Percentiles rank a stretch among this genome's conserved stretches.
Conservation (phyloP, 2,329 filamentous ascomycete genomes). For the Bipolaris victoriae region DNA sequence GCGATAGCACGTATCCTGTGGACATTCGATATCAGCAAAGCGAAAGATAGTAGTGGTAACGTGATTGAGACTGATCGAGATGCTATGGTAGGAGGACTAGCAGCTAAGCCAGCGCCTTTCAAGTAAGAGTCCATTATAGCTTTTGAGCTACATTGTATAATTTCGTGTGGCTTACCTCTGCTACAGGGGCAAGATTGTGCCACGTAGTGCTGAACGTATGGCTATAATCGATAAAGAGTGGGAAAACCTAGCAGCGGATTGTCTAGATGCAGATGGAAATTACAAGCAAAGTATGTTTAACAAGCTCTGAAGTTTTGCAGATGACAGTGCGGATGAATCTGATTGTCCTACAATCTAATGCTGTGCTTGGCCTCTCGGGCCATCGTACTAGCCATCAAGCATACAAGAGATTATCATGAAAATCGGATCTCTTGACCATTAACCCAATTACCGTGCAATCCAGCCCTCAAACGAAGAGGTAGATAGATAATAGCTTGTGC, state of each 20-base stretch:
- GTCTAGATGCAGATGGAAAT: no score
- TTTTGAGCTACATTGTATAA: no score
- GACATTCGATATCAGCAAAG: constrained; percentile 33
- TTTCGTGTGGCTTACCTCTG: no score
- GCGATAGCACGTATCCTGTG: constrained; percentile 39
- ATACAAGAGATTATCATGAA: not conserved
- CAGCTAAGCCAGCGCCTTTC: not conserved
- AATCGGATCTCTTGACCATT: constrained; percentile 15
- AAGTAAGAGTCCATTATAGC: no score
- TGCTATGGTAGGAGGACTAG: not conserved
- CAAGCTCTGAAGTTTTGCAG: no score
- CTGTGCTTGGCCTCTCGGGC: not conserved
- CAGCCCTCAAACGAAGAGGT: constrained; percentile 42
- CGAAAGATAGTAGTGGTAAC: constrained; percentile 8
- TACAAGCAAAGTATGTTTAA: no score
- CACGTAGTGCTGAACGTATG: no score
- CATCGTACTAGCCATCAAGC: not conserved
- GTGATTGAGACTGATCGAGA: constrained; percentile 7
- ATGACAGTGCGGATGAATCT: no score
- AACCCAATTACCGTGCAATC: constrained; percentile 48
- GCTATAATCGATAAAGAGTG: no score
- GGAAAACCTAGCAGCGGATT: no score
- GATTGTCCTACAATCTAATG: no score
- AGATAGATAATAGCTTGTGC: constrained; percentile 43
- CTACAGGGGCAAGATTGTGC: no score